phyloP scores from a whole-genome alignment of 1,284 basidiomycete species.

The Trichosporon sp. region DNA sequence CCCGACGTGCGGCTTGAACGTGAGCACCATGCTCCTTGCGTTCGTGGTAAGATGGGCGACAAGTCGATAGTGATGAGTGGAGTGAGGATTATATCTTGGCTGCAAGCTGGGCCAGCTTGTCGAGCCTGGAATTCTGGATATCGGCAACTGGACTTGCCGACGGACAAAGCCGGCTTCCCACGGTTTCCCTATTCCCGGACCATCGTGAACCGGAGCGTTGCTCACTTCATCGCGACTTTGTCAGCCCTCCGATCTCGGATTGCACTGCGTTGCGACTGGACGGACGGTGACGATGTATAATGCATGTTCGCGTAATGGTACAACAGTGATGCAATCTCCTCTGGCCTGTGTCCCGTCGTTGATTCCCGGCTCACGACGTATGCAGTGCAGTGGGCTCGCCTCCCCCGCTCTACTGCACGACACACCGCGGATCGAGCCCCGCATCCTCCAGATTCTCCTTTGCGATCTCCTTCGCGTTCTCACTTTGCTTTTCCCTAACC shows the following conservation, averaged over 20 bases:
- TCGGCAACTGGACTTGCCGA: not conserved
- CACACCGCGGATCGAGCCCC: conserved; percentile 58
- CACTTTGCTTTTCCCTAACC: conserved; percentile 71
- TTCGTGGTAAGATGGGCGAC: too few relatives aligned
- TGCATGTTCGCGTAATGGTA: too few relatives aligned
- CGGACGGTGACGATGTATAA: too few relatives aligned
- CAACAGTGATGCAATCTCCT: not conserved
- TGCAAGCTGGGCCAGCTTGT: too few relatives aligned
- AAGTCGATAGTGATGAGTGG: not conserved
- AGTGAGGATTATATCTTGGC: not conserved
- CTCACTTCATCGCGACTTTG: too few relatives aligned
- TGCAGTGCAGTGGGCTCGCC: not conserved
- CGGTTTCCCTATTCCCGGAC: not conserved
- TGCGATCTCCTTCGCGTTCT: conserved; percentile 76
- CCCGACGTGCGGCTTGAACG: not conserved
- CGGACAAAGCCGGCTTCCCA: not conserved
- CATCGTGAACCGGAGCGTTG: too few relatives aligned
- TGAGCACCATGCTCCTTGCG: not conserved
- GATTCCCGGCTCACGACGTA: too few relatives aligned
- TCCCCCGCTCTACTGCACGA: conserved; percentile 27
- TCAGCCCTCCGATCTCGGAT: too few relatives aligned
- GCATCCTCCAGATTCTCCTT: conserved; percentile 71
- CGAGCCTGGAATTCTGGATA: not conserved
- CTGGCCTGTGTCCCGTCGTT: too few relatives aligned
- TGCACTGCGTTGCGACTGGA: too few relatives aligned